phyloP scores from a whole-genome alignment of 2,329 filamentous ascomycete genomes.

The Curvularia hawaiiensis region DNA sequence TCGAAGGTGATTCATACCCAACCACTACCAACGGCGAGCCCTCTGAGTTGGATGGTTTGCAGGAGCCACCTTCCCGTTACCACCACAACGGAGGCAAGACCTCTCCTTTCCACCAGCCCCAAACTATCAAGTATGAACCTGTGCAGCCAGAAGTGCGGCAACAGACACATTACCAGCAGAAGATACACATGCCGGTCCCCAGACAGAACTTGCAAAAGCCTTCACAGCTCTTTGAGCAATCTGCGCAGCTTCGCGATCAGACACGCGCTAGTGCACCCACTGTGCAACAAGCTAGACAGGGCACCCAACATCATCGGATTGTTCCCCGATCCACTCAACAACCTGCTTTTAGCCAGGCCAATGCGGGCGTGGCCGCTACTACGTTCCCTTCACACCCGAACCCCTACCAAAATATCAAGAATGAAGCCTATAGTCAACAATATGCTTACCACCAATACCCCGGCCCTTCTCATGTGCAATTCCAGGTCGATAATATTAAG shows the following conservation, averaged over 20 bases:
- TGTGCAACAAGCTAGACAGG: slow-evolving; percentile 5
- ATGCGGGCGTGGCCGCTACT: not conserved
- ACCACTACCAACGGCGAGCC: slow-evolving; percentile 43
- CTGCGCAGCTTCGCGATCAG: slow-evolving; percentile 27
- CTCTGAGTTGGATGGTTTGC: slow-evolving; percentile 20
- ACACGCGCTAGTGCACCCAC: slow-evolving; percentile 17
- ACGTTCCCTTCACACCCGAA: slow-evolving; percentile 1
- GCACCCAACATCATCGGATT: slow-evolving; percentile 3
- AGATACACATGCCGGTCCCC: not conserved
- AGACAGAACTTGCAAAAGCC: slow-evolving; percentile 2
- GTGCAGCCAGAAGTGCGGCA: slow-evolving; percentile 10
- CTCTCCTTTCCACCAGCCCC: slow-evolving; percentile 20
- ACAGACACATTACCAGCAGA: slow-evolving; percentile 11
- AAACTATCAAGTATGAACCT: slow-evolving; percentile 11
- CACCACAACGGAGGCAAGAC: slow-evolving; percentile 1
- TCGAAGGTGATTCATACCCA: slow-evolving; percentile 46
- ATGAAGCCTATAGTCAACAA: slow-evolving; percentile 5
- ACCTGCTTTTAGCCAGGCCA: slow-evolving; percentile 17
- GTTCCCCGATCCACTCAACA: slow-evolving; percentile 16
- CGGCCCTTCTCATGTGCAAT: slow-evolving; percentile 2
- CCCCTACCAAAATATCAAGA: not conserved
- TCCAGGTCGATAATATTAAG: slow-evolving; percentile 1
- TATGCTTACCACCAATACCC: not conserved
- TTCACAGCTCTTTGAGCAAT: slow-evolving; percentile 19
- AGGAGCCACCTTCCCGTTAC: slow-evolving; percentile 17